Base-by-base conservation (phyloP, 345 rosid genomes). In the Eucalyptus rudis region DNA sequence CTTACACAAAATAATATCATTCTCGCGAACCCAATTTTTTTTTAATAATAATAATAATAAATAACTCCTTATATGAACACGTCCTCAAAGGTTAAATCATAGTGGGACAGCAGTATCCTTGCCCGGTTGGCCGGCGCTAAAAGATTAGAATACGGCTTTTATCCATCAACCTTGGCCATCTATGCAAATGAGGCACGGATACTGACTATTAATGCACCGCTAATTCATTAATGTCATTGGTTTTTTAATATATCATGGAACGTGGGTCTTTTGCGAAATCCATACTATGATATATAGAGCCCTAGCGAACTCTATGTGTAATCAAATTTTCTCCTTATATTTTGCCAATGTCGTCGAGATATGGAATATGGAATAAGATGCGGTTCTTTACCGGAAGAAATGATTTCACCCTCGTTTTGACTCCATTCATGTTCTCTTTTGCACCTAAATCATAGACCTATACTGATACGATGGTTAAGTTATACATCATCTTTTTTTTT, bases 241-340 rank as follows among this genome's bases (percentile, higher is more conserved):
- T 24, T 3, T 13, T 76, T 40, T 24, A 5, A 10, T 3, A 20
- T 4, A 76, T 76, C 5, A 20, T 1, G 47, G 3, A 10, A 36
- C 0, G 5, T 12, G 11, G 14, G 3, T 3, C 27, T 36, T 10
- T 40, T 6, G 15, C 5, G 8, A 76, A 36, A 76, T 76, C 27
- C 5, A 36, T 36, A 4, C 11, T 40, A 10, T 3, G 47, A 20
- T 36, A 40, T 1, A 16, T 7, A 3, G 8, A 71, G 27, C 14
- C 10, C 5, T 5, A 17, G 3, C 27, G 3, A 36, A 71, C 4
- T 7, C 1, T 17, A 71, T 3, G 11, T 7, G 3, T 33, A 17
- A 68, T 71, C 12, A 9, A 8, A 17, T 68, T 31, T 68, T 33
- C 43, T 68, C 6, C 1, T 64, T 27, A 29, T n/a, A 13, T 64